Base-by-base conservation (phyloP, 2,329 filamentous ascomycete species). In the Paracamarosporium sp. region DNA sequence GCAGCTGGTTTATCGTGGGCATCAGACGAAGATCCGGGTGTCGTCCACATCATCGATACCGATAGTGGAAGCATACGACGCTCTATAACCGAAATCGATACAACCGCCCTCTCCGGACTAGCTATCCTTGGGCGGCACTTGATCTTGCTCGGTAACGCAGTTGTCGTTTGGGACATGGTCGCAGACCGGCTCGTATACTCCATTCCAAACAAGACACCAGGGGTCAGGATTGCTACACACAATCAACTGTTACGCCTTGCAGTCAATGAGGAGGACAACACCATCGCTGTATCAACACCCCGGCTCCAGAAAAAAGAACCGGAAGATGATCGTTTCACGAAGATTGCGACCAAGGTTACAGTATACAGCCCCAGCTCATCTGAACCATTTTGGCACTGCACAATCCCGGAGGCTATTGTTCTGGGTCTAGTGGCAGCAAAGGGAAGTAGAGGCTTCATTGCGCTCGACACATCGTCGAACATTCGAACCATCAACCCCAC, bases 141-240 rank as follows among this genome's bases (percentile, higher is more conserved):
- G 17, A 82, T 98, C 56, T 84, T 91, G 44, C 80, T 97, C 1
- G 92, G 92, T 0, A 83, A 89, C 41, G 85, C 87, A 27, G 82
- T 97, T 8, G 83, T 87, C 38, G 88, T 97, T 33, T 97, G 92
- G 82, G 91, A 99, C 74, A 84, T 96, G 11, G 91, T 98, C 7
- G 83, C 88, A 50, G 91, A 96, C 67, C 85, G 89, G 65, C 82
- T 93, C 45, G 84, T 86, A 33, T 92, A 90, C 69, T 86, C 86
- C 47, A 81, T 90, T 50, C 79, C 83, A 25, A 78, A 93, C 13
- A 56, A 73, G 75, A 68, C 59, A 33, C 75, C 60, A 57, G 73
- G 60, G 58, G 68, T 57, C 31, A 73, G 78, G 40, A 67, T 50
- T 59, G 65, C 46, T 36, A 74, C 78, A 40, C 78, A 78, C 48